Conservation (phyloP, 257 asterid genomes). For the Plectranthus barbatus region DNA sequence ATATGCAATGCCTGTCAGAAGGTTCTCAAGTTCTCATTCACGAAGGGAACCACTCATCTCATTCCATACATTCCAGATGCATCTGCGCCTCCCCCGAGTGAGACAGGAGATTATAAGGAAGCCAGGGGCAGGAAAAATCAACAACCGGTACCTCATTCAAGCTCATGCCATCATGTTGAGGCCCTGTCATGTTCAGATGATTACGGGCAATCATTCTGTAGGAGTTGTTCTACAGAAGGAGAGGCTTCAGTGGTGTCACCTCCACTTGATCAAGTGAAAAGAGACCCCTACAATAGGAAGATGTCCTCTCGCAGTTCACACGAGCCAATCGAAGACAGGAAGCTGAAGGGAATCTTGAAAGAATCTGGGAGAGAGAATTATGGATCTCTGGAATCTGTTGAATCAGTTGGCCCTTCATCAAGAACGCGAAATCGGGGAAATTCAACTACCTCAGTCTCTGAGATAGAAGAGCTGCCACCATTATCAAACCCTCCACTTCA, state of each 20-base stretch:
- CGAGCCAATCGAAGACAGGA: conserved; percentile 33
- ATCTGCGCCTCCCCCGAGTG: conserved; percentile 57
- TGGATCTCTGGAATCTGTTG: conserved; percentile 7
- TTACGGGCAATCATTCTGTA: conserved; percentile 40
- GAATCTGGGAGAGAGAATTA: conserved; percentile 1
- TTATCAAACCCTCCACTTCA: conserved; percentile 58
- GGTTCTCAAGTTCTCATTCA: conserved; percentile 52
- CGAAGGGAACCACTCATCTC: conserved; percentile 29
- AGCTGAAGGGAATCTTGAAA: conserved; percentile 39
- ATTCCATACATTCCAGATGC: conserved; percentile 39
- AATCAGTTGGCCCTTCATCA: conserved; percentile 33
- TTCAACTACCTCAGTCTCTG: conserved; percentile 22
- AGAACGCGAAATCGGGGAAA: conserved; percentile 24
- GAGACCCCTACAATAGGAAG: conserved; percentile 23
- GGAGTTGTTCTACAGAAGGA: conserved; percentile 46
- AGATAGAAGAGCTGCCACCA: conserved; percentile 40
- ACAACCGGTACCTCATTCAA: conserved; percentile 20
- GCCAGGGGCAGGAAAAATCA: conserved; percentile 14
- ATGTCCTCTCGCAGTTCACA: conserved; percentile 21
- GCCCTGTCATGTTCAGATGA: conserved; percentile 57
- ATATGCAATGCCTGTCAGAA: conserved; percentile 58
- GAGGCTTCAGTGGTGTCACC: conserved; percentile 25
- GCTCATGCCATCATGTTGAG: conserved; percentile 24
- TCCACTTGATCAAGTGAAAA: conserved; percentile 17
- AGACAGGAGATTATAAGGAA: conserved; percentile 29